Conservation (phyloP, 805 yeast genomes). For the Isabelozyma heimii region DNA sequence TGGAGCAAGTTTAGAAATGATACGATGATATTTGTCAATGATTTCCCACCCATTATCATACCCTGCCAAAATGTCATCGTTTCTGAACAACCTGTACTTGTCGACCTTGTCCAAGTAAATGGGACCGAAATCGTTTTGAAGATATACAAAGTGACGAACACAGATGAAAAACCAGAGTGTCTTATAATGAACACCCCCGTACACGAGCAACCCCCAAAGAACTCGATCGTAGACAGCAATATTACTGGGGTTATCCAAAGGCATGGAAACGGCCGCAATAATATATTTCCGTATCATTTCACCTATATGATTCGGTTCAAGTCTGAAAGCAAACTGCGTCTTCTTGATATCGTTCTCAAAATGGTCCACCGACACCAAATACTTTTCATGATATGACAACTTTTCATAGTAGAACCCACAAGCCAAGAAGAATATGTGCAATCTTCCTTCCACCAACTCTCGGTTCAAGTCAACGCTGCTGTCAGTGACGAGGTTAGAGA, state of each 20-base stretch:
- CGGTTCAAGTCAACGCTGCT: constrained; percentile 5
- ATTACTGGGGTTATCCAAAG: constrained; percentile 36
- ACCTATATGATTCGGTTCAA: constrained; percentile 10
- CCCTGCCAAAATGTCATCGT: constrained; percentile 8
- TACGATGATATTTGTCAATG: constrained; percentile 10
- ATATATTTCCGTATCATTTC: constrained; percentile 40
- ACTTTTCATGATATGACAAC: constrained; percentile 9
- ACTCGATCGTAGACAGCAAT: constrained; percentile 34
- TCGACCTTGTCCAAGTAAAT: constrained; percentile 23
- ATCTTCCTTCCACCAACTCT: constrained; percentile 7
- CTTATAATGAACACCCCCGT: constrained; percentile 44
- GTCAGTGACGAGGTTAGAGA: constrained; percentile 7
- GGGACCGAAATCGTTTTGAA: constrained; percentile 19
- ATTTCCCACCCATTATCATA: constrained; percentile 15
- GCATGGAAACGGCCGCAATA: constrained; percentile 26
- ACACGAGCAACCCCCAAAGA: constrained; percentile 39
- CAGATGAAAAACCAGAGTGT: constrained; percentile 42
- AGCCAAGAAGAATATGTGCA: constrained; percentile 9
- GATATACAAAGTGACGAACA: constrained; percentile 25
- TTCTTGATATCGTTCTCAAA: not conserved
- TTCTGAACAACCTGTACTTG: constrained; percentile 17
- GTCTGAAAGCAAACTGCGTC: constrained; percentile 5
- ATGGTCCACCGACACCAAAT: constrained; percentile 4
- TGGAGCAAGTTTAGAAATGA: constrained; percentile 1
- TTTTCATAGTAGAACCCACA: constrained; percentile 21